A percentile compares a stretch with the other conserved stretches of the same genome.
These are phyloP conservation scores for Sporothrix luriei DNA, from an alignment of 2,329 filamentous ascomycete species.

Conservation along the genomic window DNA sequence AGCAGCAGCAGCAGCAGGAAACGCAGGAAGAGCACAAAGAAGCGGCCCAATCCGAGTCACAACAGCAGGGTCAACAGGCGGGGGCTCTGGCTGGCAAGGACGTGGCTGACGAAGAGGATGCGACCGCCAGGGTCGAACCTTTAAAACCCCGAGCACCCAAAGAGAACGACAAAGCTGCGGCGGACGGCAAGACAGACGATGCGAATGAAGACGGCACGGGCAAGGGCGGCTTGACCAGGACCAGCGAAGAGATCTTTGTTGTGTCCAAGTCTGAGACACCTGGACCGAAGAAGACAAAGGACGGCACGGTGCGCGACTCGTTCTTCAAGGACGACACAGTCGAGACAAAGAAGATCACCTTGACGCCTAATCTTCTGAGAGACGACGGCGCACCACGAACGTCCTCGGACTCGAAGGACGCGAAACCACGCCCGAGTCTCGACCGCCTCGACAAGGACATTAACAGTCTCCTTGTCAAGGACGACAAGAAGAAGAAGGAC, in stretches of 20 bases:
- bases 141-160: slow-evolving; percentile 54
- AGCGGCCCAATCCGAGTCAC: slow-evolving; percentile 41
- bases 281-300: slow-evolving; percentile 67
- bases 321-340: slow-evolving; percentile 96
- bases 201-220: slow-evolving; percentile 44
- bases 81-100: slow-evolving; percentile 29
- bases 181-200: slow-evolving; percentile 43
- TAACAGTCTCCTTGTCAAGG: slow-evolving; percentile 53
- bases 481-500: slow-evolving; percentile 75
- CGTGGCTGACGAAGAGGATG: slow-evolving; percentile 49
- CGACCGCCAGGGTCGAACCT: slow-evolving; percentile 59
- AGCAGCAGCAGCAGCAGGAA: slow-evolving; percentile 41
- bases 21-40: slow-evolving; percentile 42
- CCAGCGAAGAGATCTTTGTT: slow-evolving; percentile 70
- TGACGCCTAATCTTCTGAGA: slow-evolving; percentile 87
- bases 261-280: slow-evolving; percentile 50
- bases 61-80: slow-evolving; percentile 36
- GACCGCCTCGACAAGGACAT: slow-evolving; percentile 70
- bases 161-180: slow-evolving; percentile 41
- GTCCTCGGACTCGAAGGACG: slow-evolving; percentile 59
- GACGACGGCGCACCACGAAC: slow-evolving; percentile 67
- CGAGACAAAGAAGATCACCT: slow-evolving; percentile 95
- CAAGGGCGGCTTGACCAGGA: slow-evolving; percentile 44
- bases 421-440: slow-evolving; percentile 65
- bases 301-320: slow-evolving; percentile 86